Conservation (phyloP, 106 monocot species). For the Platanthera zijinensis region DNA sequence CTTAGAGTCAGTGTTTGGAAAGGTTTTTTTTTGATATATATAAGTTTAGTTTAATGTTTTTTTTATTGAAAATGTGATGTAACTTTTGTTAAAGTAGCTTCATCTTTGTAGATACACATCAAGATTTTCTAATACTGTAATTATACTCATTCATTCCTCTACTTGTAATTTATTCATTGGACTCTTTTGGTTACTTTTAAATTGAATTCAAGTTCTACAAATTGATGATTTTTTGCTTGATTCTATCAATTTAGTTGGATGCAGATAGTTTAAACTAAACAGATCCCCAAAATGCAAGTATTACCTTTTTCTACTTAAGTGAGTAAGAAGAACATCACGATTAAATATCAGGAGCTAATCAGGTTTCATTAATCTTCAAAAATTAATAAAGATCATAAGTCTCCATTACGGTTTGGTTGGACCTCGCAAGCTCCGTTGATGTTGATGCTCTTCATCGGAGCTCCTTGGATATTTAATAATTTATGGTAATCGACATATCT, state of each 20-base stretch:
- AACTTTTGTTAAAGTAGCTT: neutral
- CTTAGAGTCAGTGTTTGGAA: constrained; percentile 98
- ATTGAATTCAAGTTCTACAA: neutral
- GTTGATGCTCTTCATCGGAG: too few relatives aligned
- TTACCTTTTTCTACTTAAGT: neutral
- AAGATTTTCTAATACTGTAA: neutral
- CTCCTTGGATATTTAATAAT: too few relatives aligned
- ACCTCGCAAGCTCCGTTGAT: neutral
- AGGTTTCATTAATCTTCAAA: neutral
- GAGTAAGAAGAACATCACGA: neutral
- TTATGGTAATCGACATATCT: too few relatives aligned
- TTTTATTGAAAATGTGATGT: neutral
- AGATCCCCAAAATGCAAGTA: neutral
- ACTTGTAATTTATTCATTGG: neutral
- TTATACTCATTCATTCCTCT: neutral
- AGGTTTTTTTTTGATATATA: constrained; percentile 32
- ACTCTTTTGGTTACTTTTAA: neutral
- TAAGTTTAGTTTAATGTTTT: neutral
- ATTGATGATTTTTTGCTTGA: neutral
- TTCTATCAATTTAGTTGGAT: neutral
- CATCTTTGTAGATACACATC: constrained; percentile 4
- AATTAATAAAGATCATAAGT: neutral
- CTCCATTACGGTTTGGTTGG: neutral
- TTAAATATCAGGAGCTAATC: neutral
- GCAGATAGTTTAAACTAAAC: neutral